A percentile compares a stretch with the other conserved stretches of the same genome.
Evolutionary conservation across 495 filamentous ascomycete genomes (phyloP).

Genomic region (Aspergillus asperescens): DNA sequence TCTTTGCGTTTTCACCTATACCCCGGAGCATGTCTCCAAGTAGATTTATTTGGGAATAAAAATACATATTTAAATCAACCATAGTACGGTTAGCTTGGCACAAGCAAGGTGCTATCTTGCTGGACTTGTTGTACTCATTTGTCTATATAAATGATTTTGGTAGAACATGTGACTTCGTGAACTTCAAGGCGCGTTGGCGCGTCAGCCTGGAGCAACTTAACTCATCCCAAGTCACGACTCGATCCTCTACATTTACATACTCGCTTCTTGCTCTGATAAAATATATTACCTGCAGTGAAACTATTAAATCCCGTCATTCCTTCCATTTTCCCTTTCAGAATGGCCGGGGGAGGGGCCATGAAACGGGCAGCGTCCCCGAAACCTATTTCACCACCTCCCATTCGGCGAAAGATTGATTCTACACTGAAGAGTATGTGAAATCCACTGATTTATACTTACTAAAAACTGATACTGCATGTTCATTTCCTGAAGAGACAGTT

Average conservation of each 20-base stretch:
- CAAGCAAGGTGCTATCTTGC: not conserved
- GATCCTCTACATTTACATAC: too few relatives aligned
- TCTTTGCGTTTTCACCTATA: conserved; percentile 14
- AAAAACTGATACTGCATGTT: not conserved
- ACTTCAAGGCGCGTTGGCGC: conserved; percentile 26
- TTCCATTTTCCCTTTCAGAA: not conserved
- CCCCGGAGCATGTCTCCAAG: conserved; percentile 18
- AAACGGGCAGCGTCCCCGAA: conserved; percentile 37
- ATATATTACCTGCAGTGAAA: too few relatives aligned
- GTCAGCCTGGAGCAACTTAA: conserved; percentile 8
- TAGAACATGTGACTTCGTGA: conserved; percentile 46
- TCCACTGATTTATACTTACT: not conserved
- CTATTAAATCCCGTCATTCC: not conserved
- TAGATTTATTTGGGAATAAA: conserved; percentile 3
- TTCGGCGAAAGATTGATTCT: conserved; percentile 58
- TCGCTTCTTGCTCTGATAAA: too few relatives aligned
- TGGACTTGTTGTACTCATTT: not conserved
- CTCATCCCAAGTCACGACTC: not conserved
- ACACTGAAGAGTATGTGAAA: conserved; percentile 63
- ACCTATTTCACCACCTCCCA: conserved; percentile 42
- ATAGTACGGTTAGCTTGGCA: not conserved
- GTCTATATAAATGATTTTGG: not conserved
- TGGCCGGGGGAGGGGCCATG: conserved; percentile 27
- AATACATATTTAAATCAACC: not conserved
- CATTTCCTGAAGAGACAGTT: conserved; percentile 47